Evolutionary conservation across 2,329 filamentous ascomycete genomes (phyloP), one percentile per base, ranked within the genome.

Genomic region (Aureobasidium vineae): DNA sequence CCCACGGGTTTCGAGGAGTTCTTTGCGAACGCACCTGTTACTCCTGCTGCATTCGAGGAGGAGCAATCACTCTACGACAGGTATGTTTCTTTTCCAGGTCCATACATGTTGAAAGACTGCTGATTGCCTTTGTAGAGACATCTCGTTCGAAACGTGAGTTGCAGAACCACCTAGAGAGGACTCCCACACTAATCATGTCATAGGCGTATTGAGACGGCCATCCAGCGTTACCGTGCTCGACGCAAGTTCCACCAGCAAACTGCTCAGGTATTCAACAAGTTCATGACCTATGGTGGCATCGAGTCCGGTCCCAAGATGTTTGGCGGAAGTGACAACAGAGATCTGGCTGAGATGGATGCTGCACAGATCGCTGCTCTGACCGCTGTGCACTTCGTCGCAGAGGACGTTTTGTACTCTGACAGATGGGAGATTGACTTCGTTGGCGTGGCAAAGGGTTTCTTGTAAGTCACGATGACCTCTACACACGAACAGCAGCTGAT

Each of bases 221-320:
- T 98, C 65, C 88, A 92, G 70, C 89, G 92, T 16, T 99, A 89
- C 78, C 87, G 90, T 69, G 83, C 85, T 41, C 90, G 88, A 54
- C 89, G 93, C 38, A 92, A 90, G 70, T 84, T 97, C 67, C 85
- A 90, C 67, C 76, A 81, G 15, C 81, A 86, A 4, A 86, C 87
- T 28, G 76, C 81, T 5, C 80, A 83, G 21, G 79, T 92, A 40
- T 95, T 99, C 77, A 83, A 86, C 72, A 90, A 90, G 70, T 97
- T 95, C 73, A 85, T 98, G 66, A 83, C 86, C 41, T 89, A 94
- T 52, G 95, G 95, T 2, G 94, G 95, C 4, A 84, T 99, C 47
- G 88, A 92, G 50, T 80, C 83, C 8, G 77, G 80, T 0, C 81
- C 78, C 2, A 86, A 85, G 64, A 81, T 83, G 75, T 96, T 93